A percentile compares a stretch with the other conserved stretches of the same genome.
These are phyloP conservation scores for Leccinum subatratum DNA, from an alignment of 1,284 basidiomycete species.

Conservation along the genomic window DNA sequence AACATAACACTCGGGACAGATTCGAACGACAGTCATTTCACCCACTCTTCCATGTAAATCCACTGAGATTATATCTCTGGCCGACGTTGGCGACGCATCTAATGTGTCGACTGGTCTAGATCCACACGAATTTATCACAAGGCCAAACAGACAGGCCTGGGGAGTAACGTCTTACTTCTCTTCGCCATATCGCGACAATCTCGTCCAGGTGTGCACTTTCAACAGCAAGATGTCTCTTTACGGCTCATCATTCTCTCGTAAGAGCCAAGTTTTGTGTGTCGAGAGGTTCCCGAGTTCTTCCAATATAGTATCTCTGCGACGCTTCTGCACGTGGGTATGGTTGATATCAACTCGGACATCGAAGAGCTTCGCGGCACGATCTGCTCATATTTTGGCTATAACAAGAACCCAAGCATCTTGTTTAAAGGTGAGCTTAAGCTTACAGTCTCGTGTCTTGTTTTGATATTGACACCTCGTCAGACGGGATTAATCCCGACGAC, in stretches of 20 bases:
- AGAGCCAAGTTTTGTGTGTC: slow-evolving; percentile 54
- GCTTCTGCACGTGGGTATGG: slow-evolving; percentile 74
- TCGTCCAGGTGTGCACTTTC: slow-evolving; percentile 59
- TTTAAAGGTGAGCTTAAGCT: slow-evolving; percentile 54
- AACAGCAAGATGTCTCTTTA: not conserved
- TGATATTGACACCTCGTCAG: slow-evolving; percentile 35
- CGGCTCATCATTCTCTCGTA: slow-evolving; percentile 7
- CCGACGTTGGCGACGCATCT: slow-evolving; percentile 81
- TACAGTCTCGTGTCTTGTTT: not conserved
- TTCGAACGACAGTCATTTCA: slow-evolving; percentile 61
- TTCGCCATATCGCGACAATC: slow-evolving; percentile 61
- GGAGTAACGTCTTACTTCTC: slow-evolving; percentile 68
- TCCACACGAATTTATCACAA: slow-evolving; percentile 76
- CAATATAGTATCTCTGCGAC: slow-evolving; percentile 70
- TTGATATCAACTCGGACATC: slow-evolving; percentile 69
- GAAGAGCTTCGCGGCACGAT: slow-evolving; percentile 75
- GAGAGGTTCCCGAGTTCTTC: slow-evolving; percentile 74
- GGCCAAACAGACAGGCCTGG: slow-evolving; percentile 53
- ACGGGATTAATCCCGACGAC: slow-evolving; percentile 69
- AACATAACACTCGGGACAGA: slow-evolving; percentile 36
- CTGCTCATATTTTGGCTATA: slow-evolving; percentile 73
- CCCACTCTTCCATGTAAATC: slow-evolving; percentile 63
- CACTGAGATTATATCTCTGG: slow-evolving; percentile 72
- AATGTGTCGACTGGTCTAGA: slow-evolving; percentile 72
- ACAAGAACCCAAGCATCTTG: slow-evolving; percentile 62